These are phyloP conservation scores for Erythrobasidium yunnanense DNA, from an alignment of 768 basidiomycete genomes.

Conservation along the genomic window DNA sequence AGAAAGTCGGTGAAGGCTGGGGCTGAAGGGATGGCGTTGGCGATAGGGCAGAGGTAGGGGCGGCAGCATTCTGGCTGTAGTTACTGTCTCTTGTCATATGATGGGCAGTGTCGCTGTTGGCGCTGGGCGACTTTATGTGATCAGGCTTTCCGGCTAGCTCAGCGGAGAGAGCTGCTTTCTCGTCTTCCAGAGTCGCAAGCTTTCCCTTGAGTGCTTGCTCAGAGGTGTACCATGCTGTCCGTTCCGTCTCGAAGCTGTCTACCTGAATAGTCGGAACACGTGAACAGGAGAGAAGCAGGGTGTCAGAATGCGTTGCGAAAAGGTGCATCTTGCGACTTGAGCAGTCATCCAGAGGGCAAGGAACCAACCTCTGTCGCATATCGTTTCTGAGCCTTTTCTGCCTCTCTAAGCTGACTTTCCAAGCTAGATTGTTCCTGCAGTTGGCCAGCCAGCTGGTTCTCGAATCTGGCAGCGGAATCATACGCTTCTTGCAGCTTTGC, in stretches of 20 bases:
- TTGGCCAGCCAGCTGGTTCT: constrained; percentile 10
- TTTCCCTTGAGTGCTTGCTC: constrained; percentile 86
- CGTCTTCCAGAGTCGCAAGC: constrained; percentile 65
- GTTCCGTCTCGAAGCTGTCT: constrained; percentile 79
- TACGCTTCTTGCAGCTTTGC: constrained; percentile 10
- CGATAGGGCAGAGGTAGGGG: constrained; percentile 40
- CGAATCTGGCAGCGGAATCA: not conserved
- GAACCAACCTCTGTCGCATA: constrained; percentile 1
- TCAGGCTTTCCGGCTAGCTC: too few relatives aligned
- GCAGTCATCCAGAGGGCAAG: too few relatives aligned
- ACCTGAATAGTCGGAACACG: too few relatives aligned
- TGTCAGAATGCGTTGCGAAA: not conserved
- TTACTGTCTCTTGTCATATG: too few relatives aligned
- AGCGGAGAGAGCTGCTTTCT: constrained; percentile 46
- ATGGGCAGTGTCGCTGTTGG: not conserved
- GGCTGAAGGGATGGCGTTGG: constrained; percentile 26
- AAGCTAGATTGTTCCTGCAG: not conserved
- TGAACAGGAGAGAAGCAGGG: not conserved
- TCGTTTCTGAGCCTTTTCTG: constrained; percentile 2
- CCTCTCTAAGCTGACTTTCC: not conserved
- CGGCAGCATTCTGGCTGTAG: too few relatives aligned
- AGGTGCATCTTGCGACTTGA: not conserved
- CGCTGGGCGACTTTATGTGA: not conserved
- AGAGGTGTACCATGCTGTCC: constrained; percentile 83
- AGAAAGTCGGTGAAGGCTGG: constrained; percentile 30